These are phyloP conservation scores for Pluteus cervinus DNA, from an alignment of 768 basidiomycete species.

Conservation along the genomic window DNA sequence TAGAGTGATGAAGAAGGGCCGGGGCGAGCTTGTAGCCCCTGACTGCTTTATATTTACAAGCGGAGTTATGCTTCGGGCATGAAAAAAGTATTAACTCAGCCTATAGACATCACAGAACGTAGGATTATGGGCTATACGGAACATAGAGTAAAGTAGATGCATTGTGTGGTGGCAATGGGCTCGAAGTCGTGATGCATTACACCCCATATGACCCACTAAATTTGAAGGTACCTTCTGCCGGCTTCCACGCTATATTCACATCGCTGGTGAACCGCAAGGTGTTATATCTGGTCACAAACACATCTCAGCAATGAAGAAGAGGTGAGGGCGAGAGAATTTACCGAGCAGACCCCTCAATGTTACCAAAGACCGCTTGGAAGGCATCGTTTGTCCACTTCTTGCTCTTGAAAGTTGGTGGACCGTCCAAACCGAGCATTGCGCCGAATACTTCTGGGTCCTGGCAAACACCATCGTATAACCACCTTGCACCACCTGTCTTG, in stretches of 20 bases:
- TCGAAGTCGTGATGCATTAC: too few relatives aligned
- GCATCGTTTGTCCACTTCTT: constrained; percentile 36
- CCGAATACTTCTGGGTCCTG: constrained; percentile 42
- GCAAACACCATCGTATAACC: constrained; percentile 48
- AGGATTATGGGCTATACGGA: too few relatives aligned
- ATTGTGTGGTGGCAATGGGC: too few relatives aligned
- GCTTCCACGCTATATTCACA: constrained; percentile 41
- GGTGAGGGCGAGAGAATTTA: constrained; percentile 11
- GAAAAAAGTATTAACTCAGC: too few relatives aligned
- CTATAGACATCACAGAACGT: too few relatives aligned
- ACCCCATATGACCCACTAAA: constrained; percentile 45
- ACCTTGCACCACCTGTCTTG: constrained; percentile 39
- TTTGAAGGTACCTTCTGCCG: constrained; percentile 49
- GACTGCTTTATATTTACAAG: too few relatives aligned
- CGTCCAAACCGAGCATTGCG: constrained; percentile 31
- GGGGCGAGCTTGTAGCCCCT: too few relatives aligned
- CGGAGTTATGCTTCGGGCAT: too few relatives aligned
- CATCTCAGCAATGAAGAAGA: background rate
- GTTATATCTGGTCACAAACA: constrained; percentile 30
- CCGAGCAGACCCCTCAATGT: constrained; percentile 29
- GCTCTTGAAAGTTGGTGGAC: constrained; percentile 42
- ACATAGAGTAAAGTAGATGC: too few relatives aligned
- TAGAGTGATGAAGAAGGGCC: too few relatives aligned
- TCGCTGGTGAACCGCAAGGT: constrained; percentile 33
- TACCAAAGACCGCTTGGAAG: constrained; percentile 27